phyloP scores from a whole-genome alignment of 2,329 filamentous ascomycete genomes.

The Hypoxylon sp. region DNA sequence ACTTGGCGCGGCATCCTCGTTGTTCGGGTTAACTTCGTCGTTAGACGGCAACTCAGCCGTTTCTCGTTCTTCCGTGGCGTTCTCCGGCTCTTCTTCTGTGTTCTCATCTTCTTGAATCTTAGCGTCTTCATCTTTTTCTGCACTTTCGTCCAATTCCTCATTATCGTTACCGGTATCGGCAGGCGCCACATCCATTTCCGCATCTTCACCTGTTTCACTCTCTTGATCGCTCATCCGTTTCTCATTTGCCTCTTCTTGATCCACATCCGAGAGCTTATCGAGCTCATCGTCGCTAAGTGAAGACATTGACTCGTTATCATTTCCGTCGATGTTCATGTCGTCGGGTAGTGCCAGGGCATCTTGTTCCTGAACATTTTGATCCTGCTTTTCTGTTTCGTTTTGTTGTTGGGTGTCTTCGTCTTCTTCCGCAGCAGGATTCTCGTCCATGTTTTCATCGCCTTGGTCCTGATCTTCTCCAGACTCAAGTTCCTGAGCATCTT shows the following conservation, averaged over 20 bases:
- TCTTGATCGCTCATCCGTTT: conserved; percentile 56
- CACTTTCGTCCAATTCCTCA: conserved; percentile 66
- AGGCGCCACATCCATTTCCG: conserved; percentile 59
- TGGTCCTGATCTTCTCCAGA: conserved; percentile 57
- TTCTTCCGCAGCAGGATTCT: conserved; percentile 73
- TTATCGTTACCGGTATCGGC: conserved; percentile 66
- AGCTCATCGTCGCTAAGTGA: conserved; percentile 68
- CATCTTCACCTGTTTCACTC: conserved; percentile 60
- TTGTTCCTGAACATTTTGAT: conserved; percentile 84
- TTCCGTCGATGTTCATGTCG: conserved; percentile 84
- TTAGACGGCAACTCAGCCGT: conserved; percentile 45
- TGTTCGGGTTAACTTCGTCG: conserved; percentile 66
- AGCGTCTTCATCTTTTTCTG: conserved; percentile 54
- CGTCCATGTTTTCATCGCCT: conserved; percentile 65
- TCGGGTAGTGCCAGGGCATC: conserved; percentile 87
- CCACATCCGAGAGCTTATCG: conserved; percentile 68
- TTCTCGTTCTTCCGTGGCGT: conserved; percentile 53
- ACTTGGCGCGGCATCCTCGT: conserved; percentile 73
- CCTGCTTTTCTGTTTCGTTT: conserved; percentile 71
- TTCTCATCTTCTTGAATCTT: conserved; percentile 54
- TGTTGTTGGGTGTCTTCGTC: conserved; percentile 68
- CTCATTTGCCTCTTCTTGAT: conserved; percentile 60
- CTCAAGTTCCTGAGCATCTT: conserved; percentile 71
- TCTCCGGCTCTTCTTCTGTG: conserved; percentile 51
- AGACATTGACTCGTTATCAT: conserved; percentile 68